Evolutionary conservation across 257 asterid species (phyloP).

Genomic region (Datura wrightii): DNA sequence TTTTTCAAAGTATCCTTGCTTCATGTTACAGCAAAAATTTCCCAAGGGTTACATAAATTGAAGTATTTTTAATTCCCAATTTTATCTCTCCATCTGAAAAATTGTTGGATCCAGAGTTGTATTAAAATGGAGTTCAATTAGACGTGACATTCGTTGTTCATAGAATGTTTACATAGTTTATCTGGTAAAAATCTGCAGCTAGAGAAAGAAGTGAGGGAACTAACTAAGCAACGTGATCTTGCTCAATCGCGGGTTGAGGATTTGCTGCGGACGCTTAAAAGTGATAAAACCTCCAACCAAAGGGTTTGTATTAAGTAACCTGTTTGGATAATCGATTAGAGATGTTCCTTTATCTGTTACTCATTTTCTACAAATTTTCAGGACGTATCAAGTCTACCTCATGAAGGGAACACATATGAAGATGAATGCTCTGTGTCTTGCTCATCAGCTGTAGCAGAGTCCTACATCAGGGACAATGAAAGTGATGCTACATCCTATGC

Average conservation of each 20-base stretch:
- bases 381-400: neutral
- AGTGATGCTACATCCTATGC: conserved; percentile 37
- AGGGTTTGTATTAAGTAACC: conserved; percentile 34
- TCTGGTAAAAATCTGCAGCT: conserved; percentile 57
- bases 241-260: conserved; percentile 81
- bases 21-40: conserved; percentile 9
- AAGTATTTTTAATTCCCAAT: neutral
- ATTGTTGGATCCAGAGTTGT: neutral
- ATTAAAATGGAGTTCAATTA: neutral
- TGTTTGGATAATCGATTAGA: neutral
- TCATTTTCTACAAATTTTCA: conserved; percentile 32
- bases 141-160: neutral
- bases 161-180: conserved; percentile 31
- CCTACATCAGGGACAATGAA: conserved; percentile 31
- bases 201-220: conserved; percentile 88
- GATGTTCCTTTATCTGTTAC: conserved; percentile 23
- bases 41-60: neutral
- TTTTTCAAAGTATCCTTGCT: neutral
- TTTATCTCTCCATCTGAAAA: neutral
- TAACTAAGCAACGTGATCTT: conserved; percentile 70
- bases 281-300: conserved; percentile 45
- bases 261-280: conserved; percentile 53
- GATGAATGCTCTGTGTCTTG: conserved; percentile 46
- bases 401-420: conserved; percentile 35
- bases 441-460: conserved; percentile 42